Evolutionary conservation across 2,329 filamentous ascomycete genomes (phyloP).

Genomic region (Cryphonectria nitschkei): DNA sequence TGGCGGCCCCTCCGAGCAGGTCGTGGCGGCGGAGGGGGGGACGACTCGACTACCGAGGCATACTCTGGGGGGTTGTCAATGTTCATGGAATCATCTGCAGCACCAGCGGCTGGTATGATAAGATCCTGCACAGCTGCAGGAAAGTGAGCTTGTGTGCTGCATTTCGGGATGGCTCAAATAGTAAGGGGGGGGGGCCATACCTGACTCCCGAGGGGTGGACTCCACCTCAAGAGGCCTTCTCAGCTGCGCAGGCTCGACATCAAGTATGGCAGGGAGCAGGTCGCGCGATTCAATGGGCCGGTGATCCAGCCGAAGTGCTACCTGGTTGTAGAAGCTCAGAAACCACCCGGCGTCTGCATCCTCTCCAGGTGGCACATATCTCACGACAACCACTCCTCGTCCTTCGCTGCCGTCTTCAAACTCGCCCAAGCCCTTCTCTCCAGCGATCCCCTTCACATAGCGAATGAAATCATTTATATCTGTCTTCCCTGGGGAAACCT

Average conservation of each 20-base stretch:
- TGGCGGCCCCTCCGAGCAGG: constrained; percentile 37
- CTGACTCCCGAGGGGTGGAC: constrained; percentile 35
- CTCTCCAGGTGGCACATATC: constrained; percentile 62
- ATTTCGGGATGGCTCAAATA: background rate
- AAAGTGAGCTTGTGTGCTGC: background rate
- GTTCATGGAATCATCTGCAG: constrained; percentile 33
- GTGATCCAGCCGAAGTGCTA: constrained; percentile 76
- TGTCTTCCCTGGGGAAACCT: constrained; percentile 65
- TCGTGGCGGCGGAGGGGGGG: constrained; percentile 30
- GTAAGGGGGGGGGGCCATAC: constrained; percentile 18
- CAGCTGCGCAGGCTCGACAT: constrained; percentile 74
- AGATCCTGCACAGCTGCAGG: constrained; percentile 4
- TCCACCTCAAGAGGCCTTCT: constrained; percentile 68
- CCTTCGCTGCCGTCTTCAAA: constrained; percentile 67
- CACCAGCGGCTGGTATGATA: background rate
- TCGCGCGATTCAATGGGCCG: constrained; percentile 87
- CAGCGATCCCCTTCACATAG: constrained; percentile 75
- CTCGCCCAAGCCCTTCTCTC: constrained; percentile 70
- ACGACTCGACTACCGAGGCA: constrained; percentile 13
- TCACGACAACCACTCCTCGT: constrained; percentile 78
- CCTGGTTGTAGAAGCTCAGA: constrained; percentile 66
- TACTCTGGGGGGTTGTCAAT: constrained; percentile 32
- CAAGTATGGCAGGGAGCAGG: constrained; percentile 86
- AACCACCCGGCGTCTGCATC: constrained; percentile 66
- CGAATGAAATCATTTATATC: constrained; percentile 75